Conservation (phyloP, 176 grass and related monocot species). For the Bromus sterilis region DNA sequence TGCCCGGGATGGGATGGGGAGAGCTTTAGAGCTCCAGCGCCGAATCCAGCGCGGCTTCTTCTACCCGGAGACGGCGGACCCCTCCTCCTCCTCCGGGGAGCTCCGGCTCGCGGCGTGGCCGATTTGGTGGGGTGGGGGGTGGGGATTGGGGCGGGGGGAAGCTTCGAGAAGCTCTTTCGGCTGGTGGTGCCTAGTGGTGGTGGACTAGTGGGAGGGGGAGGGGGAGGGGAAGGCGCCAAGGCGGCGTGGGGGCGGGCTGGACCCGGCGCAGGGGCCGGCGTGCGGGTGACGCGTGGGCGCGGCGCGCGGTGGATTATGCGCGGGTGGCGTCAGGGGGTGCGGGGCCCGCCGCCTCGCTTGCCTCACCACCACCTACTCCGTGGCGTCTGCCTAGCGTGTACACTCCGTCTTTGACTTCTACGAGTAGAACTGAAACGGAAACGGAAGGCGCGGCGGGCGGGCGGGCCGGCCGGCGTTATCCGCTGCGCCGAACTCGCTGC, state of each 20-base stretch:
- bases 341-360: background rate
- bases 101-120: background rate
- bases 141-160: background rate
- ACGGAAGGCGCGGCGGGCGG: too few species aligned
- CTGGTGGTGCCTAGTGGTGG: background rate
- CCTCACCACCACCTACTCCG: background rate
- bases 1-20: background rate
- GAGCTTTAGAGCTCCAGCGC: background rate
- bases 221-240: background rate
- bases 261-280: background rate
- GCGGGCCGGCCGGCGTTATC: background rate
- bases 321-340: background rate
- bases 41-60: background rate
- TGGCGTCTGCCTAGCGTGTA: background rate
- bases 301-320: background rate
- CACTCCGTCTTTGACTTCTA: background rate
- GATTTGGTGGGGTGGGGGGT: background rate
- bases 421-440: background rate
- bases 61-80: background rate
- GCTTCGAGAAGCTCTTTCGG: conserved; percentile 16
- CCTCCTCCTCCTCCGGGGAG: background rate
- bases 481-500: background rate
- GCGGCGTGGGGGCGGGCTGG: background rate
- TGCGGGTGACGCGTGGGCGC: background rate
- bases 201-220: conserved; percentile 6